Evolutionary conservation across 305 asterid species (phyloP), one percentile per base, ranked within the genome.

Genomic region (Solanum aculeatissimum): DNA sequence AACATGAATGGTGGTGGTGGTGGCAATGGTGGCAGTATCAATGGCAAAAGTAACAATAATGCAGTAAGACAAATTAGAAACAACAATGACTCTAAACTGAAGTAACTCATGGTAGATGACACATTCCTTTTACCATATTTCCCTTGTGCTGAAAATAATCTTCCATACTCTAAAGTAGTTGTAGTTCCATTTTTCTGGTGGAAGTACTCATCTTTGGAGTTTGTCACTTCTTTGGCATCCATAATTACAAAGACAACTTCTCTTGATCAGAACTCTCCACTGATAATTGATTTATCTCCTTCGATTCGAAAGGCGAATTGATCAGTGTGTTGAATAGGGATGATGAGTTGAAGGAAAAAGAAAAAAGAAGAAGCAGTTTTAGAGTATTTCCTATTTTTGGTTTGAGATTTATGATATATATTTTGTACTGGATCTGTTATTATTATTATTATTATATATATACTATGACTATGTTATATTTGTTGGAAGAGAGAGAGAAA

Each of bases 1-100:
- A 95, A 88, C 93, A 93, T 38, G 6, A 83, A 83, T 15, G 86
- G 85, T 0, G 97, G 97, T 16, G 98, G 98, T 8, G 98, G 95
- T 0, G 97, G 97, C 63, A 92, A 74, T 7, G 97, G 97, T 60
- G 98, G 98, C 9, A 93, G 92, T 25, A 95, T 72, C 12, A 92
- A 89, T 2, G 98, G 98, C 83, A 95, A 60, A 13, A 95, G 87
- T 88, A 95, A 90, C 88, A 95, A 84, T 43, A 94, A 89, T 35
- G 83, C 95, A 1, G 97, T 88, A 10, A 95, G 88, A 86, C 95
- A 90, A 9, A 86, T 51, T 9, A 93, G 95, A 84, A 95, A 69
- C 27, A 90, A 23, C 84, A 92, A 12, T 7, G 94, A 91, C 74
- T 89, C 93, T 15, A 86, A 80, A 43, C 94, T 88, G 89, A 93